Evolutionary conservation across 2,329 filamentous ascomycete species (phyloP).

Genomic region (Talaromyces sp.): DNA sequence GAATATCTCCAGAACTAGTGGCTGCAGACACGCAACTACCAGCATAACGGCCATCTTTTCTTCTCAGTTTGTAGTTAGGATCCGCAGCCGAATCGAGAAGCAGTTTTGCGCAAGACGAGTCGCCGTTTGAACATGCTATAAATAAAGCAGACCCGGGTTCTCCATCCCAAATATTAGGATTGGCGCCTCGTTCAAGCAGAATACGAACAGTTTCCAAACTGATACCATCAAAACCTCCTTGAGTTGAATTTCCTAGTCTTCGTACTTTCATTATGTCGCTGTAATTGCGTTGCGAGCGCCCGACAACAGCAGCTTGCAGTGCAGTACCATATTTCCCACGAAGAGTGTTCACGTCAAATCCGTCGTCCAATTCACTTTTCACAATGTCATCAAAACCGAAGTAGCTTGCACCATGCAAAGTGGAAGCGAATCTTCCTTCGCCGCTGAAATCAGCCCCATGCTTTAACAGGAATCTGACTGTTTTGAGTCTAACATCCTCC

Average conservation of each 20-base stretch:
- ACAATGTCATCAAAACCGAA: slow-evolving; percentile 15
- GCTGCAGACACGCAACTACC: slow-evolving; percentile 1
- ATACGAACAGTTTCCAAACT: not conserved
- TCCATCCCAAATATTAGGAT: not conserved
- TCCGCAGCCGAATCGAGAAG: not conserved
- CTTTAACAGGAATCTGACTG: not conserved
- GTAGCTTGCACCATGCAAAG: slow-evolving; percentile 14
- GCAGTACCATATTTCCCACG: slow-evolving; percentile 7
- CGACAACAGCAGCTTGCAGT: slow-evolving; percentile 7
- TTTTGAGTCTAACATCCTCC: not conserved
- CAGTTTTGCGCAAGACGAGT: not conserved
- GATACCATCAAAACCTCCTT: not conserved
- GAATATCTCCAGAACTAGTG: not conserved
- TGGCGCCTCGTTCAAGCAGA: not conserved
- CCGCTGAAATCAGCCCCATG: slow-evolving; percentile 4
- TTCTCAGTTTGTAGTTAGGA: not conserved
- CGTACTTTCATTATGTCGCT: not conserved
- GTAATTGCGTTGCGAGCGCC: not conserved
- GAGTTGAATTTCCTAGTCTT: not conserved
- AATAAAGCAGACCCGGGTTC: not conserved
- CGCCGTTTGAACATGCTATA: not conserved
- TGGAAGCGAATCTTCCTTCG: not conserved
- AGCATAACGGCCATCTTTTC: not conserved
- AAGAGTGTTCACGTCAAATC: slow-evolving; percentile 6
- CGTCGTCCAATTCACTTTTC: slow-evolving; percentile 14